Evolutionary conservation across 1,284 basidiomycete genomes (phyloP), one percentile per base, ranked within the genome.

Genomic region (Tilletia walkeri): DNA sequence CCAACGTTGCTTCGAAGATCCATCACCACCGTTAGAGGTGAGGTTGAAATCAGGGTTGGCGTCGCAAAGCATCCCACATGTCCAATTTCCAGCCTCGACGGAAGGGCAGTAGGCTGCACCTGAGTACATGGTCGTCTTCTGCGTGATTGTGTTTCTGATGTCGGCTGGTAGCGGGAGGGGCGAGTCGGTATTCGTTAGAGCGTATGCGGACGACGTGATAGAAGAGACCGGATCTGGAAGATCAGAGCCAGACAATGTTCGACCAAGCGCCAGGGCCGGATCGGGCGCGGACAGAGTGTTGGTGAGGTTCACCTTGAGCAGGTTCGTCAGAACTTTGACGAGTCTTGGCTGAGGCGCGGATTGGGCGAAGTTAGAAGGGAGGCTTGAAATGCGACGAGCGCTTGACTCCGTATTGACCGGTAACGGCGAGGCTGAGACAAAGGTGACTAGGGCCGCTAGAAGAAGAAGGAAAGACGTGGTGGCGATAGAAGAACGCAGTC

Each of bases 21-120:
- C 45, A n/a, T 38, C 39, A 18, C 65, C 45, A 30, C 45, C 65
- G 41, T 20, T 34, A 9, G 6, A 20, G 24, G 2, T 12, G 20
- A 49, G 9, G 18, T 14, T n/a, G 30, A 66, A 49, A 7, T 47
- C 39, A 4, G 65, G 47, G 18, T 49, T 48, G 20, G 45, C 47
- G 20, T 66, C 47, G n/a, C 65, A 66, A 45, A 48, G 30, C 39
- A 20, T 18, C 12, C 65, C 65, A 12, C 65, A 47, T 6, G 65
- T 66, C 65, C 65, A 66, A 24, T 16, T 30, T 18, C 59, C 59
- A 41, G 10, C 36, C 4, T 16, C 12, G 34, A 63, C 59, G 6
- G 59, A 63, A 10, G 59, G 59, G 4, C 59, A 63, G 59, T 63
- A 63, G 34, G 36, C 59, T 6, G 59, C 59, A 16, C 59, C 36